Evolutionary conservation across 495 filamentous ascomycete genomes (phyloP).

Genomic region (Antarctomyces pellizariae): DNA sequence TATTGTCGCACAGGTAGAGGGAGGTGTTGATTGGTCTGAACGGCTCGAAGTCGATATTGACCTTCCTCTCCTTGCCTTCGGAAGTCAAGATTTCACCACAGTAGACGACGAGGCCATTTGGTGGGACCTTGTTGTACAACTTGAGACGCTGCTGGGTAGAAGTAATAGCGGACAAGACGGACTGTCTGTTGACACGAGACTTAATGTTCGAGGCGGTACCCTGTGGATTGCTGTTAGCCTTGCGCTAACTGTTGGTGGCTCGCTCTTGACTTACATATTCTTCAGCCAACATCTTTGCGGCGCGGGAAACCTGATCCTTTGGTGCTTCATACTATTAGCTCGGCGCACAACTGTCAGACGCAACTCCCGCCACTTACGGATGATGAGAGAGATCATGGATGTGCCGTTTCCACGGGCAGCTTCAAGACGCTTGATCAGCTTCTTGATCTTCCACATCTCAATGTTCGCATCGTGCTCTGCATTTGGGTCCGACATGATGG

Average conservation of each 20-base stretch:
- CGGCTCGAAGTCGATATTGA: constrained; percentile 98
- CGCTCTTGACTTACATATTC: constrained; percentile 52
- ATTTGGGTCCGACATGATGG: constrained; percentile 76
- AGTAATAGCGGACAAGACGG: constrained; percentile 90
- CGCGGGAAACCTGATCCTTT: constrained; percentile 91
- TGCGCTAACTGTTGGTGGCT: neutral
- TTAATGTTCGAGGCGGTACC: constrained; percentile 98
- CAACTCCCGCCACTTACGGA: constrained; percentile 36
- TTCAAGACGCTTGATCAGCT: constrained; percentile 88
- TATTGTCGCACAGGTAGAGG: constrained; percentile 97
- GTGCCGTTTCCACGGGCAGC: constrained; percentile 87
- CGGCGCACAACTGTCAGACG: neutral
- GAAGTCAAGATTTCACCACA: constrained; percentile 99
- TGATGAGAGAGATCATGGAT: constrained; percentile 96
- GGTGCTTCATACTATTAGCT: constrained; percentile 34
- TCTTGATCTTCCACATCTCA: constrained; percentile 80
- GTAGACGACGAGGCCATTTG: constrained; percentile 93
- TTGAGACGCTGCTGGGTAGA: constrained; percentile 97
- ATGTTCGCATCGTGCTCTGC: constrained; percentile 93
- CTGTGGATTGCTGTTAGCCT: constrained; percentile 21
- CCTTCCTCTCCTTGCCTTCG: constrained; percentile 95
- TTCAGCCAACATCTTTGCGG: constrained; percentile 99
- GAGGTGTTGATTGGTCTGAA: constrained; percentile 99
- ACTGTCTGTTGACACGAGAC: constrained; percentile 94
- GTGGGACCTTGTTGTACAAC: constrained; percentile 92